Percentiles rank a stretch among this genome's conserved stretches.
These are phyloP conservation scores for Ceratobasidium sp. DNA, from an alignment of 1,284 basidiomycete species.

Conservation along the genomic window DNA sequence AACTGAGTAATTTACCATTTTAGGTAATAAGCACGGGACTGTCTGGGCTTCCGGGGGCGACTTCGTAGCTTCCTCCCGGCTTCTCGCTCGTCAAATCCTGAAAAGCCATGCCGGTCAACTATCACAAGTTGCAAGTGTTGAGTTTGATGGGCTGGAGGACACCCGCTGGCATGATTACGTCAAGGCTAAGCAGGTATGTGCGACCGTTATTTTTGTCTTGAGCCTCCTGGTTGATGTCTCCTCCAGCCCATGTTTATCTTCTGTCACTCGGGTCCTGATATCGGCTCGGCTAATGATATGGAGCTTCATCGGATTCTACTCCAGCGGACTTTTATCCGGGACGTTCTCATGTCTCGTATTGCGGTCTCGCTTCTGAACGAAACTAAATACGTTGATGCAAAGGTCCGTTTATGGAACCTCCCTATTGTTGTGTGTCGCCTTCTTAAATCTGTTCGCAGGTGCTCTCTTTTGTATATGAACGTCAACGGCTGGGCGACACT, in stretches of 20 bases:
- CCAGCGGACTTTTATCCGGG: slow-evolving; percentile 66
- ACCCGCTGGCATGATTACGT: slow-evolving; percentile 65
- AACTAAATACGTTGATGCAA: slow-evolving; percentile 71
- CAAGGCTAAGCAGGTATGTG: slow-evolving; percentile 61
- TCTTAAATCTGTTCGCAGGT: slow-evolving; percentile 58
- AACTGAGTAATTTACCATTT: slow-evolving; percentile 1
- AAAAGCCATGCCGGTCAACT: slow-evolving; percentile 63
- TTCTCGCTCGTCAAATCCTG: slow-evolving; percentile 67
- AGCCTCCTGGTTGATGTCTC: not conserved
- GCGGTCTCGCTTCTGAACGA: slow-evolving; percentile 67
- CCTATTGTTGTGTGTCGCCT: not conserved
- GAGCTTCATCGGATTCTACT: slow-evolving; percentile 59
- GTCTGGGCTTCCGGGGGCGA: slow-evolving; percentile 57
- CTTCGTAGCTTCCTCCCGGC: slow-evolving; percentile 63
- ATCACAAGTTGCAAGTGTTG: slow-evolving; percentile 57
- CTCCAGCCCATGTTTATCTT: slow-evolving; percentile 76
- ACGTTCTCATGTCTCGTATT: slow-evolving; percentile 64
- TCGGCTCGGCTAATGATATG: slow-evolving; percentile 46
- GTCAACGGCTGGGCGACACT: slow-evolving; percentile 53
- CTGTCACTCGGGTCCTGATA: slow-evolving; percentile 66
- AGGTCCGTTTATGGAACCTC: slow-evolving; percentile 60
- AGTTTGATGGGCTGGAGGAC: slow-evolving; percentile 64
- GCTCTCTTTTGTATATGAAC: slow-evolving; percentile 64
- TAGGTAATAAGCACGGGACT: slow-evolving; percentile 62
- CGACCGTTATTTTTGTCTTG: slow-evolving; percentile 9